These are phyloP conservation scores for Neopestalotiopsis rosae DNA, from an alignment of 2,329 filamentous ascomycete genomes.

Conservation along the genomic window DNA sequence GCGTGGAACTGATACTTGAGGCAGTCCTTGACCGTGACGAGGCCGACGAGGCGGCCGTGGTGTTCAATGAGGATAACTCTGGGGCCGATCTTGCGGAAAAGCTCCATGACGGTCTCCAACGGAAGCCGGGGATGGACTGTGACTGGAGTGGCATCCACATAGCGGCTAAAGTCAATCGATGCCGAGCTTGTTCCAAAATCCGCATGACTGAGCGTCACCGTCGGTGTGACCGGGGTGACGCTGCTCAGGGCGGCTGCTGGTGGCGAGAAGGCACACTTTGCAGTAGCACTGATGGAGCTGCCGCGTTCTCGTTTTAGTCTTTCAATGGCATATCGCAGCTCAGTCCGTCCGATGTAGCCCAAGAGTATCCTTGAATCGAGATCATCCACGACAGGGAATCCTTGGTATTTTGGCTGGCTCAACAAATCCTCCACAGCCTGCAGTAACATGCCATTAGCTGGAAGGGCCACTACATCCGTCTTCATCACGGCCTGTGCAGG, in stretches of 20 bases:
- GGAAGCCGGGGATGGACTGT: conserved; percentile 90
- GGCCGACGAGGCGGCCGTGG: conserved; percentile 78
- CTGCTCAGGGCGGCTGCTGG: conserved; percentile 36
- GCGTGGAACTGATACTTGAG: conserved; percentile 97
- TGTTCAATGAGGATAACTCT: conserved; percentile 93
- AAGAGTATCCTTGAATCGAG: conserved; percentile 72
- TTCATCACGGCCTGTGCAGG: conserved; percentile 93
- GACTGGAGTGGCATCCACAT: conserved; percentile 87
- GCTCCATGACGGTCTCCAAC: conserved; percentile 96
- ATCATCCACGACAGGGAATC: conserved; percentile 90
- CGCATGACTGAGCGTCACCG: conserved; percentile 67
- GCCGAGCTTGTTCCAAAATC: conserved; percentile 60
- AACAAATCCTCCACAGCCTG: conserved; percentile 79
- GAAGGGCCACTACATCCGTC: conserved; percentile 73
- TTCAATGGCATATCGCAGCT: conserved; percentile 89
- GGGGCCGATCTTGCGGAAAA: conserved; percentile 97
- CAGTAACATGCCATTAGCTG: conserved; percentile 75
- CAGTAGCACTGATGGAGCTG: conserved; percentile 62
- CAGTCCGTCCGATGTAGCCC: conserved; percentile 91
- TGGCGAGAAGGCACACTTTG: conserved; percentile 76
- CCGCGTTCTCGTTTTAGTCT: conserved; percentile 72
- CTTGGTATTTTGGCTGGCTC: conserved; percentile 81
- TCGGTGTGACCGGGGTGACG: conserved; percentile 46
- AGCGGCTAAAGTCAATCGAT: conserved; percentile 80
- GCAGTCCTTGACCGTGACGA: conserved; percentile 97